Percentiles rank a stretch among this genome's conserved stretches.
phyloP scores from a whole-genome alignment of 192 early-diverging fungal species.

The Coemansia sp. region DNA sequence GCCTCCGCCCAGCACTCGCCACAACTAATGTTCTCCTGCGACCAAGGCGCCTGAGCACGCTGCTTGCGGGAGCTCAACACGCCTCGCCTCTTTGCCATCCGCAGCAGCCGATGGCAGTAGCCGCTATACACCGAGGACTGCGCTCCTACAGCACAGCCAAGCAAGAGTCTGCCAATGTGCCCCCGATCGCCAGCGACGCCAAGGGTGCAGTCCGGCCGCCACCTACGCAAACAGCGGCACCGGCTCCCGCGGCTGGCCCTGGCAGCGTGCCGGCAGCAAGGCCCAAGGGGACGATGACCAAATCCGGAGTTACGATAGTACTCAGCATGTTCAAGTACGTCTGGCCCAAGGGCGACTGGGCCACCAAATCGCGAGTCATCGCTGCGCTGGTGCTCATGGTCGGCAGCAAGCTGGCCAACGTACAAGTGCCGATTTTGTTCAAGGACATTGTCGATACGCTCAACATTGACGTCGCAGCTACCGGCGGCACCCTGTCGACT shows the following conservation, averaged over 20 bases:
- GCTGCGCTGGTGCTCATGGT: slow-evolving; percentile 82
- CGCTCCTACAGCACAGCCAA: not conserved
- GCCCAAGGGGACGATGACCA: slow-evolving; percentile 46
- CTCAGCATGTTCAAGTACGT: slow-evolving; percentile 75
- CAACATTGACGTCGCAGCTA: slow-evolving; percentile 64
- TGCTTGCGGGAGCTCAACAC: not conserved
- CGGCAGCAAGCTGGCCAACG: slow-evolving; percentile 84
- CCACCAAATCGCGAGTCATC: slow-evolving; percentile 87
- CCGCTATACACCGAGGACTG: not conserved
- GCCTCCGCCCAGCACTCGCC: not conserved
- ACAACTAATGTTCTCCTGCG: not conserved
- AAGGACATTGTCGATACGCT: slow-evolving; percentile 91
- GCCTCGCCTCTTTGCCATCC: not conserved
- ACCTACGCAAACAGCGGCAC: not conserved
- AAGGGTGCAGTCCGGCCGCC: not conserved
- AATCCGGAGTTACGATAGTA: slow-evolving; percentile 62
- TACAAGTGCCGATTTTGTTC: slow-evolving; percentile 96
- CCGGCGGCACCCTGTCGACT: slow-evolving; percentile 67
- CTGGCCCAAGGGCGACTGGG: slow-evolving; percentile 90
- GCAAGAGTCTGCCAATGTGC: not conserved
- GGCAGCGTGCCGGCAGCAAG: not conserved
- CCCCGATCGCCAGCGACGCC: not conserved
- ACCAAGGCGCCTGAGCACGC: not conserved
- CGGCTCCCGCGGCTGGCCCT: not conserved
- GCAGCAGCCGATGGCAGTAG: not conserved